Evolutionary conservation across 257 asterid genomes (phyloP), one percentile per base, ranked within the genome.

Genomic region (Nicotiana obtusifolia): DNA sequence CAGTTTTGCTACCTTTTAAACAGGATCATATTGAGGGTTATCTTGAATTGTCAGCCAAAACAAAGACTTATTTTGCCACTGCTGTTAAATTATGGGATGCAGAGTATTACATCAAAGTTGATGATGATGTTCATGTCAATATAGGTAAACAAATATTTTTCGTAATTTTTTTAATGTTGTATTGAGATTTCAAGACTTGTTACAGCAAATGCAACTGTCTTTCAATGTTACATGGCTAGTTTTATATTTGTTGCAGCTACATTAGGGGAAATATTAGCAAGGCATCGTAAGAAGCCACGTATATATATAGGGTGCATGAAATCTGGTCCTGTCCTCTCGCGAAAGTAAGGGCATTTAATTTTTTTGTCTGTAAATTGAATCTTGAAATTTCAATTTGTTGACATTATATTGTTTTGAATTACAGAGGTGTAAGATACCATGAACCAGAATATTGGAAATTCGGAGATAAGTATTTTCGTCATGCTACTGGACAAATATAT

Each of bases 391-490:
- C 59, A 3, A 6, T 65, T 66, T 24, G 53, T 17, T 4, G 37
- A 11, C 41, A 28, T 65, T 37, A 61, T 26, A 26, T 37, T 15
- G 44, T 47, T 77, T 77, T 66, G 8, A 4, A 69, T 87, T 44
- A 57, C 92, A 95, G 98, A 84, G 99, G 99, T 78, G 98, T 95
- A 57, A 88, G 98, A 86, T 95, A 95, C 85, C 96, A 95, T 62
- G 99, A 95, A 78, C 99, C 99, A 1, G 99, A 95, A 77, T 81
- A 90, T 64, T 95, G 98, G 98, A 95, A 95, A 83, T 95, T 95
- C 26, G 98, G 98, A 56, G 98, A 93, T 92, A 95, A 92, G 90
- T 95, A 95, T 64, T 95, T 95, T 82, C 97, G 99, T 20, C 99
- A 95, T 82, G 99, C 99, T 31, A 93, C 99, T 0, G 99, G 99